These are phyloP conservation scores for Penicillium odoratum DNA, from an alignment of 495 filamentous ascomycete genomes.

Conservation along the genomic window DNA sequence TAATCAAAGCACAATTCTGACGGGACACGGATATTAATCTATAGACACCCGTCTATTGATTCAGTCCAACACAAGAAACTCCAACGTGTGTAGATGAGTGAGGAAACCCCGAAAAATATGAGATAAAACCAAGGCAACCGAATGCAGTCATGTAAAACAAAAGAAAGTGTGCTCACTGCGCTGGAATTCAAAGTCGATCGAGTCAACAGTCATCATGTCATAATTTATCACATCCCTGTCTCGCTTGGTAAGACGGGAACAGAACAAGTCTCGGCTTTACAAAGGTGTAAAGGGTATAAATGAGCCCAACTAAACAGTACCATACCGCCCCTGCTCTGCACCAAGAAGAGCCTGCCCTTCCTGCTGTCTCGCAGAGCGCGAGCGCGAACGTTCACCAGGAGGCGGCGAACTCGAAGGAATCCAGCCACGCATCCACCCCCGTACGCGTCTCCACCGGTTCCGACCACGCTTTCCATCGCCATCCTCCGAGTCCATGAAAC, in stretches of 20 bases:
- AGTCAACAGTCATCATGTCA: conserved; percentile 18
- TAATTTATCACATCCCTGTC: conserved; percentile 16
- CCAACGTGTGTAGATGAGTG: not conserved
- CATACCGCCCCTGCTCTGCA: conserved; percentile 34
- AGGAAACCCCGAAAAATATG: not conserved
- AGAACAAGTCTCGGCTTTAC: conserved; percentile 6
- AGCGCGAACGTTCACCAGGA: conserved; percentile 10
- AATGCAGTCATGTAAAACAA: conserved; percentile 7
- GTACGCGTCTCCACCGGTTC: conserved; percentile 55
- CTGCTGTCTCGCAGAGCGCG: conserved; percentile 7
- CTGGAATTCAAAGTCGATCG: conserved; percentile 5
- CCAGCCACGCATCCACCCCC: conserved; percentile 71
- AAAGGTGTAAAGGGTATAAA: not conserved
- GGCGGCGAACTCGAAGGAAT: conserved; percentile 49
- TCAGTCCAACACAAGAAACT: not conserved
- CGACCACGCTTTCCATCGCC: conserved; percentile 41
- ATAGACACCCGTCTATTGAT: not conserved
- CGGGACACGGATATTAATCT: not conserved
- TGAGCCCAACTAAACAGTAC: conserved; percentile 30
- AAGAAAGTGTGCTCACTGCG: conserved; percentile 11
- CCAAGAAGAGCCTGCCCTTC: conserved; percentile 39
- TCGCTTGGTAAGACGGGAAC: not conserved
- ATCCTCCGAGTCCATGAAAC: conserved; percentile 17
- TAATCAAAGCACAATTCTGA: not conserved
- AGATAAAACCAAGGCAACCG: not conserved